Evolutionary conservation across 306 rosid genomes (phyloP).

Genomic region (Lathyrus tuberosus): DNA sequence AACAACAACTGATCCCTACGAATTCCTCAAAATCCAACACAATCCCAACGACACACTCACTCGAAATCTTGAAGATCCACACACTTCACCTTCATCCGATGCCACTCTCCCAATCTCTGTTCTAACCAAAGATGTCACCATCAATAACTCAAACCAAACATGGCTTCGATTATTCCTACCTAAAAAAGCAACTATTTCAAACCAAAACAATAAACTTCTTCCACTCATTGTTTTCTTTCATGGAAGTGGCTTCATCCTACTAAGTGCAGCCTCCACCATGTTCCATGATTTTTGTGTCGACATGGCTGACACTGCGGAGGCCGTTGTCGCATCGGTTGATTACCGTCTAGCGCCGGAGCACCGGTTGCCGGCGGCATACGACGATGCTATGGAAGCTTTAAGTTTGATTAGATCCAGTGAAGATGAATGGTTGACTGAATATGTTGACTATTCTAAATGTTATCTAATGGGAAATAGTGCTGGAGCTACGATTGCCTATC

Average conservation of each 20-base stretch:
- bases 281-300: slow-evolving; percentile 39
- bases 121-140: slow-evolving; percentile 51
- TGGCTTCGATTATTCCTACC: slow-evolving; percentile 22
- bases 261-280: slow-evolving; percentile 37
- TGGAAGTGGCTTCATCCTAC: slow-evolving; percentile 1
- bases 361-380: slow-evolving; percentile 53
- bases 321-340: slow-evolving; percentile 48
- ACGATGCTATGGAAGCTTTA: slow-evolving; percentile 55
- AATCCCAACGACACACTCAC: slow-evolving; percentile 48
- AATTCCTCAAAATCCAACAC: slow-evolving; percentile 12
- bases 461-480: slow-evolving; percentile 55
- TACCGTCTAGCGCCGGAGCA: slow-evolving; percentile 61
- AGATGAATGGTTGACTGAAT: slow-evolving; percentile 46
- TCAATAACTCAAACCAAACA: slow-evolving; percentile 49
- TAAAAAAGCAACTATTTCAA: slow-evolving; percentile 20
- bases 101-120: slow-evolving; percentile 11
- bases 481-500: slow-evolving; percentile 52
- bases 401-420: slow-evolving; percentile 32
- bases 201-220: background rate
- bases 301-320: slow-evolving; percentile 17
- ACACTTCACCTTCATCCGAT: slow-evolving; percentile 33
- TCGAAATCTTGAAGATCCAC: slow-evolving; percentile 25
- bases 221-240: slow-evolving; percentile 8
- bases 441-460: slow-evolving; percentile 47
- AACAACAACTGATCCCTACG: too few species aligned